Base-by-base conservation (phyloP, 805 yeast genomes). In the Cyberlindnera americana region DNA sequence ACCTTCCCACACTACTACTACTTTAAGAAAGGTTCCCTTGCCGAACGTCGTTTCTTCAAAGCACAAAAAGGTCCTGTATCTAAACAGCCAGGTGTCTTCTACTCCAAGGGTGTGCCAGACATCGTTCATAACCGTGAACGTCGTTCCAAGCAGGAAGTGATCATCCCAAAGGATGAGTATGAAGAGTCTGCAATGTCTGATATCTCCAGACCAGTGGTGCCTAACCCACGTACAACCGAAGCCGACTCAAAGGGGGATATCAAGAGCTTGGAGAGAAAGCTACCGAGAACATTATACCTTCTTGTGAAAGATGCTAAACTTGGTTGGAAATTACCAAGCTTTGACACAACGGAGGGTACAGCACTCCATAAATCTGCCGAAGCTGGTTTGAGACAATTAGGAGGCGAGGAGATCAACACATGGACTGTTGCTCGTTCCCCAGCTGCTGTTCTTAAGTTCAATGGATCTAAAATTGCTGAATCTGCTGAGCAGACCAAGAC, bases 341-440 rank as follows among this genome's bases (percentile, higher is more conserved):
- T 89, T 49, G 62, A 61, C 3, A 63, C 72, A 3, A 42, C 52
- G 5, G 59, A 58, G n/a, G 67, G 65, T 19, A 62, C 66, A 4
- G 64, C 68, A 33, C 72, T 93, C 48, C 89, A 86, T 59, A 65
- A 64, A 40, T 73, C 79, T 26, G 96, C 96, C 3, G 87, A 85
- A 60, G 64, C 72, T 34, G 95, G 95, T 0, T 65, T 93, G 40
- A 73, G 78, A 58, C 52, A 62, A 17, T 53, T 84, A 16, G 96
- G 96, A 15, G 95, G 96, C 23, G 75, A 70, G 10, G 61, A 72
- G 40, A 75, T 93, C 59, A 84, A 88, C 64, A 83, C 88, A 31
- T 91, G 95, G 86, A 77, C 84, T 16, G 95, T 93, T n/a, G 88
- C 98, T 18, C 78, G 77, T 41, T 83, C 83, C 5, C 98, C 99